Evolutionary conservation across 192 early-diverging fungal genomes (phyloP), one percentile per base, ranked within the genome.

Genomic region (Coemansia sp.): DNA sequence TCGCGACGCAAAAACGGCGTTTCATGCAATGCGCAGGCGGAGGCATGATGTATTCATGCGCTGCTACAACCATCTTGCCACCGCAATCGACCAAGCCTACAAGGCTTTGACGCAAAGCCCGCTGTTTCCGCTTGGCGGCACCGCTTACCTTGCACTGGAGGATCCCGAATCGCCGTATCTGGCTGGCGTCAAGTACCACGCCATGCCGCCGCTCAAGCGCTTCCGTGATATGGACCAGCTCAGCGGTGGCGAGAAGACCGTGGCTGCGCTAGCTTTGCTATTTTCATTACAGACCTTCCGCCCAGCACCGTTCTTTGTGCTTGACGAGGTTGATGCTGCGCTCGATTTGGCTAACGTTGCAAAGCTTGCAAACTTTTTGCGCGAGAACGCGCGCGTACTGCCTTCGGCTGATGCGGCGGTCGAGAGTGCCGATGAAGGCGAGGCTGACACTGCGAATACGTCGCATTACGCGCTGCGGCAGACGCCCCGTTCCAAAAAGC

Each of bases 191-290:
- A 93, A 94, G 63, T 99, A 97, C 83, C 96, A 99, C 71, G 95
- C 97, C 0, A 98, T 98, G 95, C 97, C 97, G 6, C 97, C 97
- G 22, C 91, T 95, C 87, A 99, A 99, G 84, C 89, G 96, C 27
- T 99, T 99, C 87, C 84, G 95, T 63, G 97, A 99, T 73, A 99
- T 99, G 97, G 96, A 97, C 63, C 93, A 94, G 70, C 84, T 99
- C 14, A 97, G 95, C 23, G 97, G 97, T 39, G 97, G 97, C 67
- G 97, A 99, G 84, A 99, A 98, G 84, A 96, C 96, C 0, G 92
- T 99, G 32, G 97, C 95, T 0, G 96, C 97, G 4, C 82, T 99
- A 50, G 97, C 96, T 2, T 76, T 99, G 39, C 85, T 99, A 64
- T 97, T 99, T 84, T 95, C 97, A 24, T 93, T 99, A 69, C 96